Conservation (phyloP, 2,329 filamentous ascomycete species). For the Acarospora socialis region DNA sequence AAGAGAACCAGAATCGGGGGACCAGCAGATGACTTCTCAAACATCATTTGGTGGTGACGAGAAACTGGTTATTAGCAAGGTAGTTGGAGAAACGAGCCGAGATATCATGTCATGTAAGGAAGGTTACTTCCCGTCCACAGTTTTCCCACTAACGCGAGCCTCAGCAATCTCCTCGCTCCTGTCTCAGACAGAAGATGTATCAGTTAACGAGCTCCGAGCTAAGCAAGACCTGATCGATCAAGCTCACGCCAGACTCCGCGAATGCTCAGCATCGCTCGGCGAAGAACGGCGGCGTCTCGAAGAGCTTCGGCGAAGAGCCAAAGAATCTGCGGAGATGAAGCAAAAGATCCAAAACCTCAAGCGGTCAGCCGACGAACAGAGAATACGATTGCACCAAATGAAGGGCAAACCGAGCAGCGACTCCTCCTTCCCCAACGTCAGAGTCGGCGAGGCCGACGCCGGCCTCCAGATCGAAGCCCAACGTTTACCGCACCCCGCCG, state of each 20-base stretch:
- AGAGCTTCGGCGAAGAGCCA: conserved; percentile 49
- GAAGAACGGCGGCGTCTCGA: conserved; percentile 64
- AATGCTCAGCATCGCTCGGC: conserved; percentile 63
- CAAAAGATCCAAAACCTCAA: conserved; percentile 66
- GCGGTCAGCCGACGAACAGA: conserved; percentile 57
- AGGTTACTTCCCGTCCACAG: conserved; percentile 17
- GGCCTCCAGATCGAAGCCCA: conserved; percentile 15
- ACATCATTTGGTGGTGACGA: conserved; percentile 31
- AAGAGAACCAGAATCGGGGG: conserved; percentile 42
- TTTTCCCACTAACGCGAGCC: conserved; percentile 4
- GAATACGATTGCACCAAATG: conserved; percentile 37
- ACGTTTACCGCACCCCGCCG: conserved; percentile 5
- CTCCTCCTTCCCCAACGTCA: conserved; percentile 31
- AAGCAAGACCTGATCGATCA: conserved; percentile 76
- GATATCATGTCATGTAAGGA: conserved; percentile 69
- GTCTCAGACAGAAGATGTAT: conserved; percentile 61
- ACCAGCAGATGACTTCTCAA: conserved; percentile 29
- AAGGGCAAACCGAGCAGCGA: conserved; percentile 26
- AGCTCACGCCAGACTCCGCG: conserved; percentile 66
- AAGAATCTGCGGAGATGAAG: conserved; percentile 48
- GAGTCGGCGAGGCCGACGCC: conserved; percentile 38
- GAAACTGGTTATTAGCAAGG: conserved; percentile 26
- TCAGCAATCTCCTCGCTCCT: conserved; percentile 26
- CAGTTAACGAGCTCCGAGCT: conserved; percentile 63
- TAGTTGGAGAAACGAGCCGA: conserved; percentile 59